Conservation (phyloP, 306 rosid species). For the Fagus sylvatica region DNA sequence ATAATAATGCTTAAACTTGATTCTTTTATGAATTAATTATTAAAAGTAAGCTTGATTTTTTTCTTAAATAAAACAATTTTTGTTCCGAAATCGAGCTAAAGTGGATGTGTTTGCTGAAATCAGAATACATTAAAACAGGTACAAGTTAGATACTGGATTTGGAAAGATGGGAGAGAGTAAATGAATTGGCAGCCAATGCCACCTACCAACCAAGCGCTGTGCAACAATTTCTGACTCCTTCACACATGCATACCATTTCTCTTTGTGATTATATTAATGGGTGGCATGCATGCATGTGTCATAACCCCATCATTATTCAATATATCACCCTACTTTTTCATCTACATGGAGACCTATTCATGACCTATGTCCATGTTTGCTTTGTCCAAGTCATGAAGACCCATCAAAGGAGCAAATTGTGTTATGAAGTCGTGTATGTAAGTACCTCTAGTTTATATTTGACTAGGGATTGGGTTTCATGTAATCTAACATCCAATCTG, state of each 20-base stretch:
- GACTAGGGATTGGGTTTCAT: no score
- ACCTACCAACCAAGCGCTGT: constrained; percentile 3
- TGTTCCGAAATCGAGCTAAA: no score
- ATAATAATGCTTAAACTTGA: no score
- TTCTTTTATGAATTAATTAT: no score
- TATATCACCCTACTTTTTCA: constrained; percentile 19
- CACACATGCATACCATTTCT: constrained; percentile 6
- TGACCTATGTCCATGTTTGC: constrained; percentile 3
- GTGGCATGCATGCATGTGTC: constrained; percentile 30
- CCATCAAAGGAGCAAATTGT: constrained; percentile 6
- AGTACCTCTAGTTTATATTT: no score
- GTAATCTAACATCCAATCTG: no score
- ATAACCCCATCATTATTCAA: constrained; percentile 22
- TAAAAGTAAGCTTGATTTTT: no score
- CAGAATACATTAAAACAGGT: background rate
- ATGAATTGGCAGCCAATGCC: constrained; percentile 31
- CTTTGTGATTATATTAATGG: constrained; percentile 27
- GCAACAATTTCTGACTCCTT: constrained; percentile 18
- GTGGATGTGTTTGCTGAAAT: no score
- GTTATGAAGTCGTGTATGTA: no score
- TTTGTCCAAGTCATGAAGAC: constrained; percentile 24
- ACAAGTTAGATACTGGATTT: background rate
- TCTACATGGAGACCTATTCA: constrained; percentile 5
- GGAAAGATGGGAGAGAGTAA: background rate
- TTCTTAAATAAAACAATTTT: no score